Conservation (phyloP, 345 rosid species). For the Firmiana major region DNA sequence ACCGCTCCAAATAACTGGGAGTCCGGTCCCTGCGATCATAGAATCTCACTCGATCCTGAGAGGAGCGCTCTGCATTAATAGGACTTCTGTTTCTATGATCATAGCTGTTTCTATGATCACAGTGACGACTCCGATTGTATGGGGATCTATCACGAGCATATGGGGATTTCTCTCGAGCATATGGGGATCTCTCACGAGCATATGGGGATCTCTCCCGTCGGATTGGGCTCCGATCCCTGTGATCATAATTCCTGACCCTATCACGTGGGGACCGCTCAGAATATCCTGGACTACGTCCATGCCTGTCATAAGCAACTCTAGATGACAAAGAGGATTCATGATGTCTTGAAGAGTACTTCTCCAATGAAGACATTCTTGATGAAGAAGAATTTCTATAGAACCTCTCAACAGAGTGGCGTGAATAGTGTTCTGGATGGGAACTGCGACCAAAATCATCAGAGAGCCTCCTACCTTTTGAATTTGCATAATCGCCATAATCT, state of each 20-base stretch:
- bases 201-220: constrained; percentile 57
- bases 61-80: constrained; percentile 56
- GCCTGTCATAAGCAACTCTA: constrained; percentile 67
- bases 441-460: constrained; percentile 63
- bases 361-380: constrained; percentile 49
- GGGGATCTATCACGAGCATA: constrained; percentile 67
- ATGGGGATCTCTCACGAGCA: constrained; percentile 36
- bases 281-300: constrained; percentile 69
- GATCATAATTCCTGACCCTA: constrained; percentile 56
- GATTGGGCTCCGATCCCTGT: constrained; percentile 63
- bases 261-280: constrained; percentile 77
- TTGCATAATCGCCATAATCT: constrained; percentile 58
- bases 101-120: constrained; percentile 62
- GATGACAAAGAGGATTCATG: constrained; percentile 66
- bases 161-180: constrained; percentile 43
- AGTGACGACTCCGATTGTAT: constrained; percentile 55
- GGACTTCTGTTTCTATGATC: constrained; percentile 85
- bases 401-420: constrained; percentile 65
- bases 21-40: constrained; percentile 67
- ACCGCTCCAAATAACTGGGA: constrained; percentile 51
- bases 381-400: constrained; percentile 57
- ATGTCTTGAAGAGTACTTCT: constrained; percentile 71
- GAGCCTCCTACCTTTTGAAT: constrained; percentile 73
- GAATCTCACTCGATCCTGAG: constrained; percentile 45
- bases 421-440: constrained; percentile 57